phyloP scores from a whole-genome alignment of 176 grass and related monocot genomes.

The Carex parvula region DNA sequence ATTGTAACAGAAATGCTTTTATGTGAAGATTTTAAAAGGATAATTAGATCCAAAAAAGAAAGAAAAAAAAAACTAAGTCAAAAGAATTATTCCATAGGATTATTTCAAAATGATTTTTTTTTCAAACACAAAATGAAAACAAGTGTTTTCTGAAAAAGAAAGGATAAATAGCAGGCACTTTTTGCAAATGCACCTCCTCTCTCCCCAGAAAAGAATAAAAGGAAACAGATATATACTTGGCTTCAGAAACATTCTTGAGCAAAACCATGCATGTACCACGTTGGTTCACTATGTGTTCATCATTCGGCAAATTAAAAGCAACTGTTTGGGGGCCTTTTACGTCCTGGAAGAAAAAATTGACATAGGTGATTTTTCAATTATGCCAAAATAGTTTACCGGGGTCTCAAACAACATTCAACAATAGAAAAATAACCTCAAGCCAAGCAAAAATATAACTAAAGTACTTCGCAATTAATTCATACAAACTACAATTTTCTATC shows the following conservation, averaged over 20 bases:
- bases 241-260: constrained; percentile 97
- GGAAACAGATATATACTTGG: constrained; percentile 51
- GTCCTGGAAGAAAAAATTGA: constrained; percentile 53
- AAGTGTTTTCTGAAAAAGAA: neutral
- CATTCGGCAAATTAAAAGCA: constrained; percentile 99
- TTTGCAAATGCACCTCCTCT: neutral
- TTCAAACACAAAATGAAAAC: neutral
- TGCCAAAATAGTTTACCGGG: neutral
- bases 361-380: constrained; percentile 13
- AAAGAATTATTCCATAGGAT: neutral
- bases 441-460: neutral
- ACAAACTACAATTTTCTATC: neutral
- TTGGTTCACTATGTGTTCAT: constrained; percentile 91
- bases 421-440: neutral
- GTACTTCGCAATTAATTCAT: neutral
- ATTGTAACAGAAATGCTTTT: neutral
- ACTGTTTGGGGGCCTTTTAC: constrained; percentile 95
- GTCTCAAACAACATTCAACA: constrained; percentile 1
- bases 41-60: constrained; percentile 2
- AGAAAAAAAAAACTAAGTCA: neutral
- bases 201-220: constrained; percentile 1
- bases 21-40: neutral
- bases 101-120: neutral
- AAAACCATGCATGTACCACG: constrained; percentile 96
- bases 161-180: neutral